Percentiles rank a stretch among this genome's conserved stretches.
phyloP scores from a whole-genome alignment of 495 filamentous ascomycete species.

The Daldinia vernicosa region DNA sequence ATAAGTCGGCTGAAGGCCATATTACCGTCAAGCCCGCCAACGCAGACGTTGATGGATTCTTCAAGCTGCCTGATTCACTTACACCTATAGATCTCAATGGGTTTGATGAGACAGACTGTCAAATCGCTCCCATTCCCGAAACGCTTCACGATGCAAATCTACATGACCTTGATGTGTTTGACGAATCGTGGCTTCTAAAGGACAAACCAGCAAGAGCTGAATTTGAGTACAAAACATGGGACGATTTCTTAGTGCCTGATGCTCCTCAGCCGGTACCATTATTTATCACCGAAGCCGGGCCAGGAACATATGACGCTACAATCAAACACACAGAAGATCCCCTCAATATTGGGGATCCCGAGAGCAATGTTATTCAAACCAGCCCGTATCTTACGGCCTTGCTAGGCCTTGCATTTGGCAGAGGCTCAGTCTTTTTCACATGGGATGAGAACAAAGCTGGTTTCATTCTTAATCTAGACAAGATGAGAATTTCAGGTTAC shows the following conservation, averaged over 20 bases:
- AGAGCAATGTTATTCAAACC: slow-evolving; percentile 50
- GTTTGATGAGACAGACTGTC: slow-evolving; percentile 30
- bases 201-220: slow-evolving; percentile 43
- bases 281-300: slow-evolving; percentile 82
- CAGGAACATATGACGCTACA: slow-evolving; percentile 75
- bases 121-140: slow-evolving; percentile 25
- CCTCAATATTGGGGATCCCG: slow-evolving; percentile 41
- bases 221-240: slow-evolving; percentile 73
- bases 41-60: slow-evolving; percentile 50
- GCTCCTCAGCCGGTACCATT: slow-evolving; percentile 57
- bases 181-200: slow-evolving; percentile 66
- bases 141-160: slow-evolving; percentile 41
- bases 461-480: slow-evolving; percentile 65
- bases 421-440: slow-evolving; percentile 79
- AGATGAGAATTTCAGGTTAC: slow-evolving; percentile 73
- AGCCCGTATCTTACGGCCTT: slow-evolving; percentile 69
- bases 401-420: slow-evolving; percentile 77
- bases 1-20: slow-evolving; percentile 6
- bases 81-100: slow-evolving; percentile 47
- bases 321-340: slow-evolving; percentile 51
- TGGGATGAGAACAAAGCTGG: slow-evolving; percentile 66
- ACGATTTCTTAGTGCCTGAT: slow-evolving; percentile 64
- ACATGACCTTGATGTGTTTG: slow-evolving; percentile 42
- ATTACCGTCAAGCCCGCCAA: slow-evolving; percentile 23
- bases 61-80: slow-evolving; percentile 51